phyloP scores from a whole-genome alignment of 305 asterid species.

The Stenogyne calaminthoides region DNA sequence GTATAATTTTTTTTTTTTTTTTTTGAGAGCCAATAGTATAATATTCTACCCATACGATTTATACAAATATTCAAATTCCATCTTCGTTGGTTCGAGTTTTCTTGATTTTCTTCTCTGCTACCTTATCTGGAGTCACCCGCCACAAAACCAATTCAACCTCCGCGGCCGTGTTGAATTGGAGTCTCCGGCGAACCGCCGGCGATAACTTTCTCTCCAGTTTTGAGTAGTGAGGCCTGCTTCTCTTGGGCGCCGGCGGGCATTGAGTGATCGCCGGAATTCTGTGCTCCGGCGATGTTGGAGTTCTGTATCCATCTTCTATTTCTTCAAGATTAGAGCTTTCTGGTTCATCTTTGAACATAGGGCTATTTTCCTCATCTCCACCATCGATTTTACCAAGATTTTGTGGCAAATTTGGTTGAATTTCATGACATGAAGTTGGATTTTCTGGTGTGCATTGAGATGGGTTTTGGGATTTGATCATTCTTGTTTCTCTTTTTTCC shows the following conservation, averaged over 20 bases:
- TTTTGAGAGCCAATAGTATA: background rate
- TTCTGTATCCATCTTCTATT: slow-evolving; percentile 45
- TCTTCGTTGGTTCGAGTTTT: slow-evolving; percentile 33
- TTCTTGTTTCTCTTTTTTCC: background rate
- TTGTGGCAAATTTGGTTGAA: background rate
- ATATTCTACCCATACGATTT: background rate
- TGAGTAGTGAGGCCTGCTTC: slow-evolving; percentile 24
- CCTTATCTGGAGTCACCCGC: slow-evolving; percentile 15
- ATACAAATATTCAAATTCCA: slow-evolving; percentile 26
- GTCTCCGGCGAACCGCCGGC: slow-evolving; percentile 28
- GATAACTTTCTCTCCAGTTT: slow-evolving; percentile 26
- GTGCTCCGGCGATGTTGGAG: slow-evolving; percentile 53
- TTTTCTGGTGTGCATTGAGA: background rate
- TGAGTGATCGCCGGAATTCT: slow-evolving; percentile 41
- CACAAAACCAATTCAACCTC: slow-evolving; percentile 36
- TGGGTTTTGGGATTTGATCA: background rate
- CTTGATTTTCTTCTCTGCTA: slow-evolving; percentile 31
- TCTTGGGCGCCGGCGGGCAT: slow-evolving; percentile 65
- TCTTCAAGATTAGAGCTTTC: slow-evolving; percentile 16
- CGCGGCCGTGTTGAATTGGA: slow-evolving; percentile 29
- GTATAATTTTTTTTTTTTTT: too few relatives aligned
- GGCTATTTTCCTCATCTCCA: background rate
- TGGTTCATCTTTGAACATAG: background rate
- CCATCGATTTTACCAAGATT: background rate
- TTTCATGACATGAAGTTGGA: background rate